Base-by-base conservation (phyloP, 768 basidiomycete genomes). In the Infundibulicybe gibba region DNA sequence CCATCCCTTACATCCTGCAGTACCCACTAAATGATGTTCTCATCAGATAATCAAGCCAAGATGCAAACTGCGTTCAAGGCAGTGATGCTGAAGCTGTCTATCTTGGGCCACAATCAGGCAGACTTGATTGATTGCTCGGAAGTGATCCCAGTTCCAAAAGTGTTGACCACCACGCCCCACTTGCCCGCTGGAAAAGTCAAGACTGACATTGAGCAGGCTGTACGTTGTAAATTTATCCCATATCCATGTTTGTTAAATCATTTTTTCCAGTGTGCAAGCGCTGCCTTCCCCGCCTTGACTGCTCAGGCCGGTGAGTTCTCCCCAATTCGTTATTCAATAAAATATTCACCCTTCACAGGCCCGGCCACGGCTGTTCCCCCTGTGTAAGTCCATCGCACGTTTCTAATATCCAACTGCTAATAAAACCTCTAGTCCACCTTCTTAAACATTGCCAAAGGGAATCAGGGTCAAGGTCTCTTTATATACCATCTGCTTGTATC, bases 41-140 rank as follows among this genome's bases (percentile, higher is more conserved):
- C 15, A 5, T 32, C 21, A 64, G 63, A 51, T 51, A 57, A 70
- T 49, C 69, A 70, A 48, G 51, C 61, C 13, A 58, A 54, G 40
- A 61, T 74, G 55, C 57, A 61, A 15, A 48, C 50, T 25, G 60
- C 54, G 2, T 75, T 75, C 64, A 63, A 60, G n/a, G 61, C 61
- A 13, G 74, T 68, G 13, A 71, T 76, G 69, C 56, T 61, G 31
- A 77, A 75, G 56, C 51, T 76, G 20, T 66, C 70, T 6, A 49
- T 71, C 14, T 47, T 75, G 33, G 76, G 72, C 14, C 70, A 75
- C 35, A 62, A 74, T 50, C 46, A 47, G 11, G 54, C 48, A 45
- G 17, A 51, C 13, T 16, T 58, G 52, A 45, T 54, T 14, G 48
- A 54, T 43, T 55, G 54, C 40, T 50, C 49, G 10, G 54, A 50